Evolutionary conservation across 1,284 basidiomycete species (phyloP).

Genomic region (Earliella scabrosa): DNA sequence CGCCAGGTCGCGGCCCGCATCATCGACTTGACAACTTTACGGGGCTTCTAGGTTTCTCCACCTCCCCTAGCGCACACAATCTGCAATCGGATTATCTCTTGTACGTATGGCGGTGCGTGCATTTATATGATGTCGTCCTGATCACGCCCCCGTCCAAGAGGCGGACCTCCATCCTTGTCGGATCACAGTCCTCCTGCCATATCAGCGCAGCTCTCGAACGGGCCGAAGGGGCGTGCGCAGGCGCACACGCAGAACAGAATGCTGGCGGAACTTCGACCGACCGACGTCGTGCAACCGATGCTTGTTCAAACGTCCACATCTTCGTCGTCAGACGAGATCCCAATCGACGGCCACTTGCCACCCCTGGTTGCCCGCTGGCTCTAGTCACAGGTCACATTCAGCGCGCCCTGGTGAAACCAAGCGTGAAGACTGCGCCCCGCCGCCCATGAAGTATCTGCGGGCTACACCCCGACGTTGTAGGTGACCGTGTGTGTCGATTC

Average conservation of each 20-base stretch:
- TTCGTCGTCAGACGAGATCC: neutral
- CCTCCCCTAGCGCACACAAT: neutral
- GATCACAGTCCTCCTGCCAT: conserved; percentile 1
- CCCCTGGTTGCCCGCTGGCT: neutral
- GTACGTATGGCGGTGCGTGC: conserved; percentile 1
- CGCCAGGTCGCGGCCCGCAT: neutral
- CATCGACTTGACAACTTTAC: neutral
- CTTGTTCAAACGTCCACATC: neutral
- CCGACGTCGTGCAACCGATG: neutral
- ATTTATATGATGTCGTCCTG: conserved; percentile 4
- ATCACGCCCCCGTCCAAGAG: neutral
- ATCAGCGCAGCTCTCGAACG: conserved; percentile 5
- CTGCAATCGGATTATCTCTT: neutral
- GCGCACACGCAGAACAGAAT: neutral
- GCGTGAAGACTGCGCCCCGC: neutral
- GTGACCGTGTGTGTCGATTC: neutral
- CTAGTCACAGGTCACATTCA: too few relatives aligned
- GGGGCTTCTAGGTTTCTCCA: neutral
- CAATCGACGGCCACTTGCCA: neutral
- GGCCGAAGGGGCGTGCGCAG: neutral
- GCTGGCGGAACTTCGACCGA: neutral
- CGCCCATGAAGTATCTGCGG: neutral
- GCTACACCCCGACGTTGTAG: too few relatives aligned
- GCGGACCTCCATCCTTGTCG: neutral
- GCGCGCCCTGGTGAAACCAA: too few relatives aligned